Conservation (phyloP, 768 basidiomycete species). For the Rhodotorula toruloides region DNA sequence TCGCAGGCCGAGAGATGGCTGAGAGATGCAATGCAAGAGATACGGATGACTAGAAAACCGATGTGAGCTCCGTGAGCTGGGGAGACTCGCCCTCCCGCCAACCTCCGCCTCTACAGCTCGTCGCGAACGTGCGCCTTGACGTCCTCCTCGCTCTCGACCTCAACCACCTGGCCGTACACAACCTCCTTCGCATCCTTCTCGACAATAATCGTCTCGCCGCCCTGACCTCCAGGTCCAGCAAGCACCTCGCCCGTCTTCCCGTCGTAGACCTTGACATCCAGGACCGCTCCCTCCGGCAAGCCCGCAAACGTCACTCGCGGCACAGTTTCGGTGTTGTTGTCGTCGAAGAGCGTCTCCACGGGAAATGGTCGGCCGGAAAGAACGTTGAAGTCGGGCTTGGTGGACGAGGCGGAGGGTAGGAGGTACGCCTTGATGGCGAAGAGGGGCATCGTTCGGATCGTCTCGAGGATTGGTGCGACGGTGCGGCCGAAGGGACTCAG, state of each 20-base stretch:
- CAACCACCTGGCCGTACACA: not conserved
- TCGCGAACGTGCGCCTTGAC: conserved; percentile 3
- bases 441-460: conserved; percentile 42
- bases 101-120: conserved; percentile 2
- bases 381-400: not conserved
- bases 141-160: not conserved
- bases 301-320: not conserved
- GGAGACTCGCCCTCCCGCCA: too few relatives aligned
- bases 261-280: not conserved
- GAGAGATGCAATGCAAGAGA: not conserved
- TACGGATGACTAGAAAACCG: too few relatives aligned
- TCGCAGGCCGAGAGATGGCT: not conserved
- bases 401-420: not conserved
- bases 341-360: not conserved
- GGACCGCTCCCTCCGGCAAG: not conserved
- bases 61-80: too few relatives aligned
- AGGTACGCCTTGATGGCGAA: conserved; percentile 63
- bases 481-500: conserved; percentile 75
- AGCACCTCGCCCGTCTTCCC: not conserved
- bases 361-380: not conserved
- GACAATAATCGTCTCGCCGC: conserved; percentile 10
- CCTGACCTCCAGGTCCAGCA: conserved; percentile 4
- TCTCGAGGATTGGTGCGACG: conserved; percentile 68
- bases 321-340: not conserved
- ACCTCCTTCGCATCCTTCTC: not conserved